Conservation (phyloP, 148 eudicot species). For the Spergularia marina region DNA sequence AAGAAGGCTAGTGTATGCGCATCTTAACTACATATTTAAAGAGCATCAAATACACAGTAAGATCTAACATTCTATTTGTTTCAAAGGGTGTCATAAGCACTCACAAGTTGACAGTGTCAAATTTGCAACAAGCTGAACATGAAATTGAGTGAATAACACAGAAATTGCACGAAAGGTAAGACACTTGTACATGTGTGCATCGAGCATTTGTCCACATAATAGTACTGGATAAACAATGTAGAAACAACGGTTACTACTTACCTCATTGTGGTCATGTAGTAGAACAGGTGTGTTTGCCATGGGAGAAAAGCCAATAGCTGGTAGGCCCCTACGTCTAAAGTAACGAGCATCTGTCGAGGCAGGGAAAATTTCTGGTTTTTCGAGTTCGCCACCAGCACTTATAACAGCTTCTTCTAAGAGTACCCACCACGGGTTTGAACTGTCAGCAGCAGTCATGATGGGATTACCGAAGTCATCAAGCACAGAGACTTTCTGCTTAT, state of each 20-base stretch:
- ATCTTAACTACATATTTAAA: too few relatives aligned
- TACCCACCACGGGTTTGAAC: slow-evolving; percentile 92
- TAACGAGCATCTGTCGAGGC: slow-evolving; percentile 94
- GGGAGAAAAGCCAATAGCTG: slow-evolving; percentile 96
- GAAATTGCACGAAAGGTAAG: neutral
- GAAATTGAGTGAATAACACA: neutral
- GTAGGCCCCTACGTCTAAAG: slow-evolving; percentile 70
- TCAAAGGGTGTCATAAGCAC: too few relatives aligned
- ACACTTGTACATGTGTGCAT: neutral
- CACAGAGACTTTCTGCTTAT: slow-evolving; percentile 64
- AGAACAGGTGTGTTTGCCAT: slow-evolving; percentile 95
- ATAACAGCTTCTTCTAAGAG: slow-evolving; percentile 73
- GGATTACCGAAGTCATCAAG: slow-evolving; percentile 68
- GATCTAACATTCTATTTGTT: too few relatives aligned
- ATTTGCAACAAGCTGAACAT: too few relatives aligned
- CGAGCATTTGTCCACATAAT: neutral
- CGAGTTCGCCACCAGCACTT: slow-evolving; percentile 62
- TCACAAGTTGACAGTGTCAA: too few relatives aligned
- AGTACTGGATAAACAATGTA: neutral
- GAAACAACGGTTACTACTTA: slow-evolving; percentile 16
- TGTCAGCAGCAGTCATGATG: slow-evolving; percentile 50
- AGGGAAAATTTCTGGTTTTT: slow-evolving; percentile 86
- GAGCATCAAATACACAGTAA: too few relatives aligned
- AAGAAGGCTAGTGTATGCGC: too few relatives aligned
- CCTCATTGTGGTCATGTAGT: slow-evolving; percentile 98